Evolutionary conservation across 2,329 filamentous ascomycete genomes (phyloP), one percentile per base, ranked within the genome.

Genomic region (Paracorniculantispora psalliotae): DNA sequence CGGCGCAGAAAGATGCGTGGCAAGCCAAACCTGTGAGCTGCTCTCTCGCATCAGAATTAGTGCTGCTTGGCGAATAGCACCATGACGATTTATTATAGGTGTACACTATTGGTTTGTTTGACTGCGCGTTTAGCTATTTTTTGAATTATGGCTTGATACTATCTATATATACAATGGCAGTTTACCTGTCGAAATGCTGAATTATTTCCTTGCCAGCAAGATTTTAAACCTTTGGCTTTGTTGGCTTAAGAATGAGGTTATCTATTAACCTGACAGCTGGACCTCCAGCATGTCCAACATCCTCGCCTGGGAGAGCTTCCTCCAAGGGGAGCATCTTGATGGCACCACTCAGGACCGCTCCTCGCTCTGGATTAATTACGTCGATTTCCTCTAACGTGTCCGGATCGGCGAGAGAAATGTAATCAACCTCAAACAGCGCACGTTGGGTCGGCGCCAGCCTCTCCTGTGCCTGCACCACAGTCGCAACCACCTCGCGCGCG

Each of bases 211-310:
- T 10, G 5, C n/a, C 6, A 30, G 30, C 15, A n/a, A n/a, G n/a
- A 30, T 13, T 35, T n/a, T 54, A 33, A 19, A 4, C 46, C 28
- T 57, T 37, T 30, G 33, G 23, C 25, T 50, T 51, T 44, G 12
- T 63, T 0, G 81, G 78, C 65, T 80, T 75, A 35, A 93, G 71
- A 57, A 96, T 87, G 64, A 97, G 87, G 68, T 99, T 99, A 70
- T 99, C 94, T 71, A 99, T 97, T 73, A 99, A 76, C 62, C 94
- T 81, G 50, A 99, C 94, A 1, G 86, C 72, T 17, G 90, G 90
- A 1, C 88, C 87, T 3, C 85, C 87, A 58, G 83, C 81, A 61
- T 84, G 85, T 3, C 92, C 92, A 26, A 92, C 73, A 64, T 92
- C 86, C 71, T 97, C 92, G 0, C 82, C 89, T 6, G 84, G 76